phyloP scores from a whole-genome alignment of 441 rosid species.

The Iberis amara region DNA sequence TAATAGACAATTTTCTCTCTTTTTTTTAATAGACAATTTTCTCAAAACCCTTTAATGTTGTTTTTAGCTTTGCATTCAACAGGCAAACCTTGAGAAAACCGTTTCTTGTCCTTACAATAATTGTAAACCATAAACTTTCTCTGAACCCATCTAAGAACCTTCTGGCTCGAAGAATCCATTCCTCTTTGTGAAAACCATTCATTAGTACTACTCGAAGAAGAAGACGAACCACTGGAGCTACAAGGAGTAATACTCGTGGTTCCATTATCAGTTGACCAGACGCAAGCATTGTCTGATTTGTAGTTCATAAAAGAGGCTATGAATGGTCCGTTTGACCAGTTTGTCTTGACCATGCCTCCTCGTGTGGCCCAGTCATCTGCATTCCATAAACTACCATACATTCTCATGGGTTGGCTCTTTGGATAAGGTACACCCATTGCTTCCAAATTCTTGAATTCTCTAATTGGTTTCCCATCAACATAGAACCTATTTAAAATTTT shows the following conservation, averaged over 20 bases:
- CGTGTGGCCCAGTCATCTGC: slow-evolving; percentile 56
- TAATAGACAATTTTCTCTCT: too few species aligned
- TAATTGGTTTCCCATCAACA: slow-evolving; percentile 47
- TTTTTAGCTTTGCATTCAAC: too few species aligned
- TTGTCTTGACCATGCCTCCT: slow-evolving; percentile 50
- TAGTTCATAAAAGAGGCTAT: slow-evolving; percentile 33
- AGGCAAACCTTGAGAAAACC: too few species aligned
- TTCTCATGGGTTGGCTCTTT: slow-evolving; percentile 43
- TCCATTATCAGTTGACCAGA: slow-evolving; percentile 23
- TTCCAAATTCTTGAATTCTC: slow-evolving; percentile 57
- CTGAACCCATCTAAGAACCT: too few species aligned
- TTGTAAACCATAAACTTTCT: too few species aligned
- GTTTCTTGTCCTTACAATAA: too few species aligned
- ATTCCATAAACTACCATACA: slow-evolving; percentile 51
- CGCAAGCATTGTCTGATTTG: slow-evolving; percentile 21
- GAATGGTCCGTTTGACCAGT: slow-evolving; percentile 45
- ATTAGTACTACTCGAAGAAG: too few species aligned
- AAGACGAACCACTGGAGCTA: slow-evolving; percentile 17
- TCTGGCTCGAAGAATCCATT: too few species aligned
- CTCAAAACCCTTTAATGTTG: too few species aligned
- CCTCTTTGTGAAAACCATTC: too few species aligned
- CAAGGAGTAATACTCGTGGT: slow-evolving; percentile 19
- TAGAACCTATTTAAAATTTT: slow-evolving; percentile 15
- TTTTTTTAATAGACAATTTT: too few species aligned
- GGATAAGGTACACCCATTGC: slow-evolving; percentile 41